Base-by-base conservation (phyloP, 1,284 basidiomycete species). In the Ustilago crameri region DNA sequence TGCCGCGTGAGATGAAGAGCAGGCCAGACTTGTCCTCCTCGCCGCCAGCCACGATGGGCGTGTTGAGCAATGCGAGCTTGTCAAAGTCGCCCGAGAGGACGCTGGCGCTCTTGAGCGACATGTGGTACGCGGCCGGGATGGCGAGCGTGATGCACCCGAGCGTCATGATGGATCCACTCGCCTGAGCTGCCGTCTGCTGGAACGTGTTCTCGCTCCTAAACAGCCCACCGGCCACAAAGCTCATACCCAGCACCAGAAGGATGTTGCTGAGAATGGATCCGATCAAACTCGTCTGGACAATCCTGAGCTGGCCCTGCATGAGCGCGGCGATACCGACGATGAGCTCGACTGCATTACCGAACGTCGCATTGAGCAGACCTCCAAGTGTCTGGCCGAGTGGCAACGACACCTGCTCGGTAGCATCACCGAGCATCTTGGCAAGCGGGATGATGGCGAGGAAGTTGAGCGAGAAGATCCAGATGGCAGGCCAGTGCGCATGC, bases 111-210 rank as follows among this genome's bases (percentile, higher is more conserved):
- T 59, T 70, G 32, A 67, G 40, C 24, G 71, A 71, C 51, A 64
- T 66, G 79, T 90, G 87, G 79, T 93, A 95, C 0, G 93, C 93
- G 30, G 93, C 93, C n/a, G 93, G 93, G 59, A 96, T 90, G 66
- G 94, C 90, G 40, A 96, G 87, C 26, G 93, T 93, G 83, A 95
- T 93, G 83, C 91, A 92, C 7, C 93, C 88, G 34, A 95, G 86
- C 4, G 91, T 93, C 91, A 95, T 91, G 60, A 95, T 81, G n/a
- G 74, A 77, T 40, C 70, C 79, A 14, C 62, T 71, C 1, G 81
- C 80, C 69, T 83, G 81, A 22, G 81, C 81, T 7, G 81, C 77
- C 1, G 81, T 83, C 61, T 79, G 76, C 53, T 81, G 79, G 50
- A 83, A 83, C 10, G 66, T 67, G 54, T 74, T 78, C 45, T 83